Evolutionary conservation across 164 flowering plant species (phyloP).

Genomic region (Nymphaea thermarum): DNA sequence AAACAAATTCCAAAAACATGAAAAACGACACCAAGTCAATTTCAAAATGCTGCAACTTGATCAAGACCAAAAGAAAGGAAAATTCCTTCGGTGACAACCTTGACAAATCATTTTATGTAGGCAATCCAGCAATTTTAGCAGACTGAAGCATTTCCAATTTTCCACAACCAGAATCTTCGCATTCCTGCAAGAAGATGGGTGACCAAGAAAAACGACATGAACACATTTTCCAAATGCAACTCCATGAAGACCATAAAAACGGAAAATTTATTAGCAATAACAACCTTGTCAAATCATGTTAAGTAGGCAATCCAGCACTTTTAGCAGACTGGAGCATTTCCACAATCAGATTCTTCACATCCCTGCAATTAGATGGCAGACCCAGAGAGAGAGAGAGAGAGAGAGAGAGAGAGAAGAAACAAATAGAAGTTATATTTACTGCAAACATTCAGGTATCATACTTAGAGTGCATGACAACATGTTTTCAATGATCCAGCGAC

Average conservation of each 20-base stretch:
- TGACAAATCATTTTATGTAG: no score
- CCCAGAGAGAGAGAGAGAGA: background rate
- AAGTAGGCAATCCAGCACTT: background rate
- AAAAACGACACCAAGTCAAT: no score
- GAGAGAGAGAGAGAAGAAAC: background rate
- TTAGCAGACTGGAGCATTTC: constrained; percentile 81
- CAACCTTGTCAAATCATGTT: no score
- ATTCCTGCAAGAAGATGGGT: constrained; percentile 34
- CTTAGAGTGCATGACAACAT: background rate
- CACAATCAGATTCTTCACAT: constrained; percentile 79
- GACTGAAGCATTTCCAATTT: constrained; percentile 88
- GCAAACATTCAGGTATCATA: background rate
- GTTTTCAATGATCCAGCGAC: background rate
- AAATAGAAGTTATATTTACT: background rate
- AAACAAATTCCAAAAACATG: no score
- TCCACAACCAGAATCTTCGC: constrained; percentile 80
- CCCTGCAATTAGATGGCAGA: constrained; percentile 27
- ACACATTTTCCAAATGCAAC: no score
- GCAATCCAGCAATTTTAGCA: constrained; percentile 17
- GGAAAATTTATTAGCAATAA: no score
- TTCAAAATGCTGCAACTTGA: no score
- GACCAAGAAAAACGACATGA: background rate
- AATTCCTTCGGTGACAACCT: no score
- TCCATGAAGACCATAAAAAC: no score
- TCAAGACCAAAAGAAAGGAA: no score